Evolutionary conservation across 2,329 filamentous ascomycete genomes (phyloP), one percentile per base, ranked within the genome.

Genomic region (Niveomyces coronatus): DNA sequence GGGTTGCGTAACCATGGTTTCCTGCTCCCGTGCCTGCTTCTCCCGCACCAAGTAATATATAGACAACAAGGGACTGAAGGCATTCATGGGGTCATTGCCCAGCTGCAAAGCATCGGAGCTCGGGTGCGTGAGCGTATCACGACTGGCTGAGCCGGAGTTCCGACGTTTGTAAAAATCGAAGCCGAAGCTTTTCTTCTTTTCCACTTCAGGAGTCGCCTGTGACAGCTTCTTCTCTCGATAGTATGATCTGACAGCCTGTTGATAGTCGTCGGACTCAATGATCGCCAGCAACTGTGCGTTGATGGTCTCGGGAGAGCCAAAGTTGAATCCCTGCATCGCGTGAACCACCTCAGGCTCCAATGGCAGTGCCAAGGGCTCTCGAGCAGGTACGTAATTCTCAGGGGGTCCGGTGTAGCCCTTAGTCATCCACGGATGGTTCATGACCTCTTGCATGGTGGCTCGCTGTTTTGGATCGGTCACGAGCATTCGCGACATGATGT

Each of bases 251-350:
- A 94, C 70, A 5, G 86, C 87, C 42, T 80, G 77, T 51, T 94
- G 86, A 49, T 98, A 98, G 28, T 96, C 89, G 6, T 94, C 87
- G 0, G 88, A 95, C 51, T 93, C 84, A 43, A 98, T 74, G n/a
- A 88, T 75, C 45, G 82, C 84, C 9, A 79, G 84, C 30, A 98
- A 71, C 54, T 95, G 85, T 3, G 76, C 66, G 40, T 76, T 80
- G 53, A 98, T 95, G 40, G 76, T 75, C 37, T 95, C 87, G 2
- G 86, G 74, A 1, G 85, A 74, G 1, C 91, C 91, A 63, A 96
- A 98, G 58, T 96, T 94, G 58, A 98, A 98, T 3, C 91, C 91
- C 17, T 87, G 93, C 91, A 98, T 98, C 49, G 85, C 88, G 34
- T 85, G 76, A 40, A 98, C 76, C 4, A 96, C 81, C 30, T 84